Base-by-base conservation (phyloP, 31 red algal species). In the Asparagopsis taxiformis region DNA sequence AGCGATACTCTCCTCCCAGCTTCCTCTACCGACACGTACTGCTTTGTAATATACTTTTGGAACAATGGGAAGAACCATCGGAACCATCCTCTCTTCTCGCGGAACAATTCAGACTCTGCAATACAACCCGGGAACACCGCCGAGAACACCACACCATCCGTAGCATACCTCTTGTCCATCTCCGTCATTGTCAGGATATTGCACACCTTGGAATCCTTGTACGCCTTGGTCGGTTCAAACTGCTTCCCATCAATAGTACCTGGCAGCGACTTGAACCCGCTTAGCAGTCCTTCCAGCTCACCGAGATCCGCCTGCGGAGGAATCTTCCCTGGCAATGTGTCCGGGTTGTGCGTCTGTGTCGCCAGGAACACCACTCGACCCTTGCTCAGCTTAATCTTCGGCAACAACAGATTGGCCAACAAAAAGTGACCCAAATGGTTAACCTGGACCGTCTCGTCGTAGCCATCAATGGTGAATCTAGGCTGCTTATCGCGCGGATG, bases 201-300 rank as follows among this genome's bases (percentile, higher is more conserved):
- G 72, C 89, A 93, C 2, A 85, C 92, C 72, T 95, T 95, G 53
- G 79, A 75, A 71, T 95, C 92, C 59, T 95, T 95, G 78, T 95
- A 95, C 17, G 92, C 92, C 55, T 95, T 95, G 28, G 92, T 90
- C 5, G 85, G 85, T 75, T 90, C 85, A 59, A 95, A 95, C 54
- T 24, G 31, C 51, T 78, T 77, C 16, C 73, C 79, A 49, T 95
- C 87, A 54, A 90, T 80, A 21, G 77, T 95, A 21, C 70, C 78
- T 15, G 74, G 65, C 15, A 62, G 7, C 17, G 31, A 49, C n/a
- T 74, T 74, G 39, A 90, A 69, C 3, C 86, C 92, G 11, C 11
- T 21, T 19, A 38, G 54, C 55, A 95, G 59, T 3, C 92, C 92
- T 44, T 82, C 31, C 62, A 95, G 52, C 24, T 80, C 38, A 7